phyloP scores from a whole-genome alignment of 768 basidiomycete genomes.

The Pholiota conissans region DNA sequence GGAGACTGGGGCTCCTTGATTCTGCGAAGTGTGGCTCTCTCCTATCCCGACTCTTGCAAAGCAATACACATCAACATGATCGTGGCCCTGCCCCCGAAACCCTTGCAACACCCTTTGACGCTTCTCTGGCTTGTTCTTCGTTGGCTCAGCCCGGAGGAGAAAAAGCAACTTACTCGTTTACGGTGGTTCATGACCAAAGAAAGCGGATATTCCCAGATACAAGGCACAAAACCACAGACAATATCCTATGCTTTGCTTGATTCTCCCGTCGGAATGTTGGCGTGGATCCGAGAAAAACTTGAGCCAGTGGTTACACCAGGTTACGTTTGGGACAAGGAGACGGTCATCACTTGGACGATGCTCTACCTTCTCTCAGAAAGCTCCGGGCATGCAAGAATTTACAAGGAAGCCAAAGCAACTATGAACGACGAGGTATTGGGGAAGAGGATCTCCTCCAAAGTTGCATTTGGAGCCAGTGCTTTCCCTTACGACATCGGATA shows the following conservation, averaged over 20 bases:
- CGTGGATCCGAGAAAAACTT: slow-evolving; percentile 48
- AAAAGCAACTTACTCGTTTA: slow-evolving; percentile 26
- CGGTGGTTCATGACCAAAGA: slow-evolving; percentile 29
- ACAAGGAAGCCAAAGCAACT: slow-evolving; percentile 26
- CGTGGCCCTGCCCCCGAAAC: slow-evolving; percentile 23
- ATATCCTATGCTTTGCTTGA: slow-evolving; percentile 47
- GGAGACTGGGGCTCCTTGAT: slow-evolving; percentile 35
- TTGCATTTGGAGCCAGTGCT: slow-evolving; percentile 40
- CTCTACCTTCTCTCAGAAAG: slow-evolving; percentile 36
- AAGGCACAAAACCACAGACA: slow-evolving; percentile 45
- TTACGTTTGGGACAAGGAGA: slow-evolving; percentile 29
- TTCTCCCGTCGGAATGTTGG: slow-evolving; percentile 49
- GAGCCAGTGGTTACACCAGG: slow-evolving; percentile 19
- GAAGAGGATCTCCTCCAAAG: slow-evolving; percentile 19
- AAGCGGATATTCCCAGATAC: slow-evolving; percentile 35
- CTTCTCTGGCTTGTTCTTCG: slow-evolving; percentile 26
- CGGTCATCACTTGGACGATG: slow-evolving; percentile 38
- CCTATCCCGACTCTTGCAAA: slow-evolving; percentile 24
- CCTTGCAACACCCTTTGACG: slow-evolving; percentile 20
- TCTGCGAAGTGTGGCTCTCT: slow-evolving; percentile 25
- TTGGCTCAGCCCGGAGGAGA: slow-evolving; percentile 32
- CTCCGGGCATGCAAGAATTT: slow-evolving; percentile 33
- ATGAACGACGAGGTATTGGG: slow-evolving; percentile 16
- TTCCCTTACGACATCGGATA: slow-evolving; percentile 41
- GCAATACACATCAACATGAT: slow-evolving; percentile 31